These are phyloP conservation scores for Penicillium hesseltinei DNA, from an alignment of 2,329 filamentous ascomycete species.

Conservation along the genomic window DNA sequence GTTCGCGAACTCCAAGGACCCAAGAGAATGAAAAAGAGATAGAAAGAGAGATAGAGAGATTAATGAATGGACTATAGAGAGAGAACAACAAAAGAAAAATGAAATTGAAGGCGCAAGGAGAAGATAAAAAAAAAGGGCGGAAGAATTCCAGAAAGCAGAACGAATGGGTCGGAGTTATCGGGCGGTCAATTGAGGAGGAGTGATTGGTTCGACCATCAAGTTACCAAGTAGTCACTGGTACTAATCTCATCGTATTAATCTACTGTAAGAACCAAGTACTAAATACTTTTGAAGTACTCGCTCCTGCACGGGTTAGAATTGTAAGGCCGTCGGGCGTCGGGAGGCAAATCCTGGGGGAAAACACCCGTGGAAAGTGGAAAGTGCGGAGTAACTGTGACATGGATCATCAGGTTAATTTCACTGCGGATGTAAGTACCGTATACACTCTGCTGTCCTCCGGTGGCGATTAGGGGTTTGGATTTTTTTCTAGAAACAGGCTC, in stretches of 20 bases:
- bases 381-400: conserved; percentile 22
- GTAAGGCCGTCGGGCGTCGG: conserved; percentile 7
- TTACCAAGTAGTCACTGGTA: conserved; percentile 6
- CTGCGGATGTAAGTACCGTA: conserved; percentile 13
- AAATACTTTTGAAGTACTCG: conserved; percentile 2
- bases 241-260: accelerated
- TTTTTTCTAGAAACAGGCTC: background rate
- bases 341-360: conserved; percentile 20
- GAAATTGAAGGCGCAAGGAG: conserved; percentile 18
- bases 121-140: conserved; percentile 20
- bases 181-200: conserved; percentile 23
- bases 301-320: conserved; percentile 6
- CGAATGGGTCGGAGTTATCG: conserved; percentile 18
- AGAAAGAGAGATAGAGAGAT: conserved; percentile 10
- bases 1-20: conserved; percentile 12
- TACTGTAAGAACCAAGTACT: background rate
- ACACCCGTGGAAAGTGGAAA: background rate
- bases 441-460: conserved; percentile 6
- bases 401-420: background rate
- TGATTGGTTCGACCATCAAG: conserved; percentile 6
- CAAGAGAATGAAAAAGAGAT: conserved; percentile 8
- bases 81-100: conserved; percentile 10
- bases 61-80: conserved; percentile 17
- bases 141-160: conserved; percentile 20
- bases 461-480: background rate